These are phyloP conservation scores for Leccinum arenicola DNA, from an alignment of 768 basidiomycete species.

Conservation along the genomic window DNA sequence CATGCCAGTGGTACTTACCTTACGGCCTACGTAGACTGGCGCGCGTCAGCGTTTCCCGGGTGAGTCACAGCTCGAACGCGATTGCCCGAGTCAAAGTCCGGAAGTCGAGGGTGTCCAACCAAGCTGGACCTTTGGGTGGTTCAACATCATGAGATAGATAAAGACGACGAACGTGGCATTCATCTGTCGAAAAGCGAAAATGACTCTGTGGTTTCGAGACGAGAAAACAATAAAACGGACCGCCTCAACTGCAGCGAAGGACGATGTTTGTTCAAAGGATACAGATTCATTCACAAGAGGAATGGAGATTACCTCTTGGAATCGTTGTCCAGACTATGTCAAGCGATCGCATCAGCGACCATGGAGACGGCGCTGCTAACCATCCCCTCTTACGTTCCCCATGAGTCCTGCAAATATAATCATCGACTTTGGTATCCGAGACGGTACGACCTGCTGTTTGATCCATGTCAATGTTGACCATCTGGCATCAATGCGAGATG, in stretches of 20 bases:
- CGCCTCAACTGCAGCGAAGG: not conserved
- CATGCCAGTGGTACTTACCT: too few relatives aligned
- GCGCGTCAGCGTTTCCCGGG: too few relatives aligned
- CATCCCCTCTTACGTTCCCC: not conserved
- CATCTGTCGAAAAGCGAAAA: not conserved
- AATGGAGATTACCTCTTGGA: slow-evolving; percentile 10
- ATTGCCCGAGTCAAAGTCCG: not conserved
- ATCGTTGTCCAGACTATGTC: not conserved
- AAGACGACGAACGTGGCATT: not conserved
- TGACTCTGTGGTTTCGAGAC: not conserved
- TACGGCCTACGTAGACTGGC: too few relatives aligned
- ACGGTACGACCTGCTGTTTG: too few relatives aligned
- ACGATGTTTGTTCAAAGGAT: not conserved
- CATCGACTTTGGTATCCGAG: not conserved
- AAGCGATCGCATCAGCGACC: not conserved
- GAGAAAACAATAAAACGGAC: not conserved
- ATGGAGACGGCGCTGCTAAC: not conserved
- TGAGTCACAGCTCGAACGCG: too few relatives aligned
- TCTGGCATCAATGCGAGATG: too few relatives aligned
- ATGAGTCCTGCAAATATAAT: not conserved
- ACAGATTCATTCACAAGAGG: not conserved
- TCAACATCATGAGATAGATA: not conserved
- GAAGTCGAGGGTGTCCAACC: not conserved
- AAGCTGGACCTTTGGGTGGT: not conserved
- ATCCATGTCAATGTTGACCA: too few relatives aligned